Evolutionary conservation across 108 stramenopile species (phyloP).

Genomic region (Skeletonema potamos): DNA sequence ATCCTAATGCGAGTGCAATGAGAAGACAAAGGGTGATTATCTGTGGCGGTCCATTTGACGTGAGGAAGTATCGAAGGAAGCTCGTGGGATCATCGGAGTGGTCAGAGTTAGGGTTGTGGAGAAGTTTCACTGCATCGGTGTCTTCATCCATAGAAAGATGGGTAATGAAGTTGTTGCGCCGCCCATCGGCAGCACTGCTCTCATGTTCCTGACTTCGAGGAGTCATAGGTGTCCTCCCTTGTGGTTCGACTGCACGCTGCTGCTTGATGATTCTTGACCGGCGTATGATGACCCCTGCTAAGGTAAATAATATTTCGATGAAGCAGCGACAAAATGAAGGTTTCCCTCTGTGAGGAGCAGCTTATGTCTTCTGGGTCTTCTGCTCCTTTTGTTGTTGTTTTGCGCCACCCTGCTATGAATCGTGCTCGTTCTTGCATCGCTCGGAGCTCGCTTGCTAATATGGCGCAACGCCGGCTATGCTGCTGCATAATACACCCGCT

Average conservation of each 20-base stretch:
- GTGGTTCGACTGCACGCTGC: neutral
- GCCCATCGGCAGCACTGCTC: neutral
- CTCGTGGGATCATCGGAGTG: conserved; percentile 1
- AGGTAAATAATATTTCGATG: neutral
- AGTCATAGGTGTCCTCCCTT: too few relatives aligned
- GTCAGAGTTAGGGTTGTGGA: neutral
- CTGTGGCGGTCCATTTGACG: conserved; percentile 67
- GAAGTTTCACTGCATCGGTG: conserved; percentile 3
- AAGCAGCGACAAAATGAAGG: too few relatives aligned
- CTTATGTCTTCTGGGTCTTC: too few relatives aligned
- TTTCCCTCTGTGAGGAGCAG: too few relatives aligned
- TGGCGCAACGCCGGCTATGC: too few relatives aligned
- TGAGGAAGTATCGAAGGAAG: conserved; percentile 48
- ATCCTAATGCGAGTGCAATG: conserved; percentile 67
- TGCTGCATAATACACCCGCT: too few relatives aligned
- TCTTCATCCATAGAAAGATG: conserved; percentile 44
- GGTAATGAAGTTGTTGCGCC: conserved; percentile 14
- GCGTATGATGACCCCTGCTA: too few relatives aligned
- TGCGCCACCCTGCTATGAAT: neutral
- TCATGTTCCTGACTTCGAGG: neutral
- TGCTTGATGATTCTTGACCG: too few relatives aligned
- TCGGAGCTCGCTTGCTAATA: too few relatives aligned
- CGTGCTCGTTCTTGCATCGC: neutral
- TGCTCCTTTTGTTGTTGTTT: too few relatives aligned
- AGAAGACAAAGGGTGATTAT: conserved; percentile 68